Evolutionary conservation across 2,329 filamentous ascomycete genomes (phyloP), one percentile per base, ranked within the genome.

Genomic region (Botrytis paeoniae): DNA sequence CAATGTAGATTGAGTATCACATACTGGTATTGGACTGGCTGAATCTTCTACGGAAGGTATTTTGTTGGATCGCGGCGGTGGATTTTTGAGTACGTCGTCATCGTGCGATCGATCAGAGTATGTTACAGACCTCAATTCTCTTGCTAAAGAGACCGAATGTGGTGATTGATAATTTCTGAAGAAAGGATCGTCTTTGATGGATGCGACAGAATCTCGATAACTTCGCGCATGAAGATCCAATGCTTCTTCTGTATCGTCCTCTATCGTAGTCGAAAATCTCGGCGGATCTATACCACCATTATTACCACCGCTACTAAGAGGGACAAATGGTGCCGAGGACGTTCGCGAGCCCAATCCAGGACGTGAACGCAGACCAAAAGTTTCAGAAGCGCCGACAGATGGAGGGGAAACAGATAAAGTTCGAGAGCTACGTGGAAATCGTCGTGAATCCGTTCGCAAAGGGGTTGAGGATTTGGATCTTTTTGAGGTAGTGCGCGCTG

Each of bases 161-260:
- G 81, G 79, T 54, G 81, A 79, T 79, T 85, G 81, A 76, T 85
- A 85, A 75, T 83, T 84, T 77, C 84, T 83, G 81, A 87, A 86
- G 79, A 88, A 87, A 43, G 85, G 85, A 76, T 88, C 86, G 83
- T 89, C 85, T 78, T 86, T 81, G 74, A 88, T 86, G 74, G 86
- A 88, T 69, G 83, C 80, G 75, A 88, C 81, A 29, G 86, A 89
- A 77, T 86, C 85, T 74, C 85, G 83, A 77, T 76, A 71, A 51
- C 70, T 76, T 48, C 81, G 80, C 32, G 29, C n/a, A 25, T n/a
- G 48, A 12, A 29, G 35, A 18, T 32, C 48, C n/a, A 54, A 39
- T 39, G 25, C 64, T 69, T 73, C 73, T 64, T 75, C 70, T 35
- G 73, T 73, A 48, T 76, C 75, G 60, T 76, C 76, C 35, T 77